Base-by-base conservation (phyloP, 768 basidiomycete genomes). In the Leccinum imitatum region DNA sequence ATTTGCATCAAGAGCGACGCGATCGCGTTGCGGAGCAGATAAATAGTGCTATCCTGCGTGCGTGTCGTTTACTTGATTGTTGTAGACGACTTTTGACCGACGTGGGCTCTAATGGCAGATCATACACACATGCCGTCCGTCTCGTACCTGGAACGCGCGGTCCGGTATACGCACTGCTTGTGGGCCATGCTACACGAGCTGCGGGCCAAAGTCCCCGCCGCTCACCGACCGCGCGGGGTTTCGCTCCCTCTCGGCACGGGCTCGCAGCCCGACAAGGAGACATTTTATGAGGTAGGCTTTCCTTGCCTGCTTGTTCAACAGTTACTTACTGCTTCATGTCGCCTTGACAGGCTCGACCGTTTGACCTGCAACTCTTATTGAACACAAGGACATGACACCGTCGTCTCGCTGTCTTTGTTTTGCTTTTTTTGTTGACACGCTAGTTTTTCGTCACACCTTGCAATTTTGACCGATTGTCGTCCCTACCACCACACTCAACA, bases 1-100 rank as follows among this genome's bases (percentile, higher is more conserved):
- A 95, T 73, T 73, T 97, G 61, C 81, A 82, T 39, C 87, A 89
- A 71, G 84, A 84, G 55, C 79, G 95, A 67, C 83, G 95, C 60
- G 88, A 91, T 63, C 84, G 83, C 6, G 83, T 97, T 21, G 94
- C 94, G 6, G 90, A 93, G 59, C 91, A 95, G 75, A 87, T 98
- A 46, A 90, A 95, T 64, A 80, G 84, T 48, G 95, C 94, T 15
- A 90, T 97, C 51, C 74, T 97, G 13, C 78, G 95, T 95, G 66
- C 70, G 91, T 80, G 2, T 39, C 9, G 2, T 37, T 17, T 57
- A 25, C 25, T 25, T 27, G 3, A 8, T 2, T 13, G 5, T 4
- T 1, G 39, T 59, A 19, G 19, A 46, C 9, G 21, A 21, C 7
- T 56, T 15, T 52, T 62, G 56, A 71, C 54, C 6, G 23, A 46